Conservation (phyloP, 2,329 filamentous ascomycete genomes). For the Thelonectria blattea region DNA sequence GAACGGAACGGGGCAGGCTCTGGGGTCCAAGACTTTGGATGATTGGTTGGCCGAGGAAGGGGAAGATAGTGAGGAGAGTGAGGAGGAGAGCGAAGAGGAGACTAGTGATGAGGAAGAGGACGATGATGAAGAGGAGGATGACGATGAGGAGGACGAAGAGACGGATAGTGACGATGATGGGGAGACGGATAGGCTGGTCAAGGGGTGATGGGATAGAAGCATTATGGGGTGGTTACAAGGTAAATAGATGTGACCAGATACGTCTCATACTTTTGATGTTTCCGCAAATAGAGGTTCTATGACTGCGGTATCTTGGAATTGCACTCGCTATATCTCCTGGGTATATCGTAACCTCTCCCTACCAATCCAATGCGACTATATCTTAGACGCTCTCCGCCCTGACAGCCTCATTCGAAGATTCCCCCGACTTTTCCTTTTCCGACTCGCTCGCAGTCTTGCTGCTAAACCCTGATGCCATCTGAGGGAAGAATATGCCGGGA, state of each 20-base stretch:
- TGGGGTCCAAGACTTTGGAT: conserved; percentile 80
- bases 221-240: conserved; percentile 14
- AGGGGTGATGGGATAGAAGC: conserved; percentile 39
- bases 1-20: conserved; percentile 59
- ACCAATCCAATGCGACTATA: not conserved
- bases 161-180: conserved; percentile 56
- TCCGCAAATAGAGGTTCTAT: not conserved
- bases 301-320: not conserved
- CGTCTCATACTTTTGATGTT: not conserved
- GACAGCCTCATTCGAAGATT: conserved; percentile 38
- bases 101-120: conserved; percentile 57
- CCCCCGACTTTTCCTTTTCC: conserved; percentile 37
- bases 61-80: conserved; percentile 61
- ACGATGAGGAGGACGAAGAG: conserved; percentile 57
- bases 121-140: conserved; percentile 58
- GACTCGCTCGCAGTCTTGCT: conserved; percentile 30
- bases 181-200: conserved; percentile 53
- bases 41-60: conserved; percentile 87
- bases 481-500: conserved; percentile 61
- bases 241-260: not conserved
- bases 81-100: conserved; percentile 57
- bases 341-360: not conserved
- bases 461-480: conserved; percentile 50
- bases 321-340: not conserved
- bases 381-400: conserved; percentile 27